Base-by-base conservation (phyloP, 78 protist genomes). In the Dictyostelium intermedium region DNA sequence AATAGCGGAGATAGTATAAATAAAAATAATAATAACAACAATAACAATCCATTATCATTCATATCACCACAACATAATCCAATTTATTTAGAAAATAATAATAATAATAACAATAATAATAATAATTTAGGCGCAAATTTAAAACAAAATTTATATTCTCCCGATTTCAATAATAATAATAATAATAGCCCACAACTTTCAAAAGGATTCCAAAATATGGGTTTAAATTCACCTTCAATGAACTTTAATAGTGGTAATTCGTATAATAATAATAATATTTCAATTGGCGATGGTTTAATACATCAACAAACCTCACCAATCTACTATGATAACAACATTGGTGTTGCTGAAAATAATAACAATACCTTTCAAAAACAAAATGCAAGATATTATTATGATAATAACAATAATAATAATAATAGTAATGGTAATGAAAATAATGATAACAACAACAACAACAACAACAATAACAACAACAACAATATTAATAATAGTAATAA, bases 111-210 rank as follows among this genome's bases (percentile, higher is more conserved):
- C 23, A n/a, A n/a, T 60, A 20, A 20, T 60, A 23, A n/a, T 60
- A 23, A 5, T 18, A 60, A 60, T 50, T 50, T 50, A 50, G 61
- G 61, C 61, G 61, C n/a, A 13, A 50, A 50, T 50, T 63, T 63
- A n/a, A 63, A 63, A 63, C 73, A 63, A 63, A n/a, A 61, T 61
- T n/a, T 63, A 25, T 63, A 63, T 63, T 63, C 73, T n/a, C 73
- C 73, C 7, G 73, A 63, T 63, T 25, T 9, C 13, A 9, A 7
- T 63, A 25, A n/a, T 25, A n/a, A 63, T 25, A 9, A 7, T 63
- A 25, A n/a, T 25, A n/a, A 63, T 25, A 63, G 73, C 14, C 73
- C 73, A n/a, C 73, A 63, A 63, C 34, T 63, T 25, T 63, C 73
- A 23, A 63, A 63, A 25, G 73, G 73, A 23, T 63, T 63, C 32